These are phyloP conservation scores for Carex kokanica DNA, from an alignment of 176 grass and related monocot species.

Conservation along the genomic window DNA sequence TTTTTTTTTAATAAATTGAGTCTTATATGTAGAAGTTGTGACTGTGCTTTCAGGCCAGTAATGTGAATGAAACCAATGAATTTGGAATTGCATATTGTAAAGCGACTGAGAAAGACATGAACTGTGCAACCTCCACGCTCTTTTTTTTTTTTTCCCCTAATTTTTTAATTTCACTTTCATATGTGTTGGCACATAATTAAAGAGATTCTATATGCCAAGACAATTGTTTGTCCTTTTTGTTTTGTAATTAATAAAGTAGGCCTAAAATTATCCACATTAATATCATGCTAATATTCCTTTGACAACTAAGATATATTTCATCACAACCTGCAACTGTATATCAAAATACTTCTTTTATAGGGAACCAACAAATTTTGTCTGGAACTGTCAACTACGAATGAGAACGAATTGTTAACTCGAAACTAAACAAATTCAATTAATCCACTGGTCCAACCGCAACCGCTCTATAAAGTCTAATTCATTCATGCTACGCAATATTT, in stretches of 20 bases:
- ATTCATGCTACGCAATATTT: background rate
- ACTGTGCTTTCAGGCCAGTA: conserved; percentile 18
- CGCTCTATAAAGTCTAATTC: background rate
- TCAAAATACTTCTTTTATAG: background rate
- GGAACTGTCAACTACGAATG: background rate
- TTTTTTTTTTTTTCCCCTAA: background rate
- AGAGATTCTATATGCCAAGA: background rate
- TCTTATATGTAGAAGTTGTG: conserved; percentile 1
- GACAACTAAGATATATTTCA: conserved; percentile 9
- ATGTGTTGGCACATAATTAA: background rate
- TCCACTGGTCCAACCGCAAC: background rate
- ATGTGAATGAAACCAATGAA: conserved; percentile 18
- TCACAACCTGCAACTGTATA: background rate
- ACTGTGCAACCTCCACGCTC: conserved; percentile 20
- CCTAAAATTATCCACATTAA: background rate
- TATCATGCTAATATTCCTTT: background rate
- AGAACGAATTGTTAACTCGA: background rate
- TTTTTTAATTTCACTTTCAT: conserved; percentile 8
- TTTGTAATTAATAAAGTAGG: background rate
- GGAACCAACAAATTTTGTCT: too few relatives aligned
- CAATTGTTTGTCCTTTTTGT: background rate
- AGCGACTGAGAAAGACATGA: conserved; percentile 11
- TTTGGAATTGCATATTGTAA: conserved; percentile 2
- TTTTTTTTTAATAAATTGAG: background rate
- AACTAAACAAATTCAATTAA: background rate